Base-by-base conservation (phyloP, 2,329 filamentous ascomycete genomes). In the Trichoderma brevicompactum region DNA sequence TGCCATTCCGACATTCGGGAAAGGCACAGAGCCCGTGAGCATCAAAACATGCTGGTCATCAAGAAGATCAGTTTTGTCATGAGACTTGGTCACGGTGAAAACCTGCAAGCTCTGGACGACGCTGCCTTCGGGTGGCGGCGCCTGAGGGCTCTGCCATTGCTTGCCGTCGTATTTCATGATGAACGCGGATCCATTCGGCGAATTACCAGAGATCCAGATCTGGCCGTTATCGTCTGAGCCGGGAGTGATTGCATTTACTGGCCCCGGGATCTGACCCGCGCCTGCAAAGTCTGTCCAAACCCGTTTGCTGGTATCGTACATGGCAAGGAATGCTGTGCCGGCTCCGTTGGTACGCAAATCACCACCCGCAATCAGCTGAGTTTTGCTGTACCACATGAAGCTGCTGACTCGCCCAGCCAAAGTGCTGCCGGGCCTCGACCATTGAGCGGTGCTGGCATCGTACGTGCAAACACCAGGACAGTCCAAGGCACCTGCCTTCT, bases 401-500 rank as follows among this genome's bases (percentile, higher is more conserved):
- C 85, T 80, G 66, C 88, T 84, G 43, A 94, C 90, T 23, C 83
- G 84, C 6, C 95, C 94, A 54, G 80, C 81, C 15, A 98, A 77
- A 65, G 86, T 88, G 50, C 84, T 86, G 8, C 92, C 93, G 13
- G 93, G 91, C 43, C 90, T 86, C 72, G 84, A 90, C 94, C 94
- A 99, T 72, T 94, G 89, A 13, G 83, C 85, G 5, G 83, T 83
- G 7, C 85, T 80, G 2, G 88, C 87, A 73, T 90, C 88, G 79
- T 91, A 96, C 66, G 90, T 81, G 78, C 95, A 99, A 28, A 99
- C 85, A 53, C 87, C 89, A 3, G 90, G 88, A 74, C 95, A 99
- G 48, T 87, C 88, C 36, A 98, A 84, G 5, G 90, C 89, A 34
- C 95, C 95, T 17, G 93, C 95, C 38, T 85, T 87, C n/a, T 87